These are phyloP conservation scores for Excoecaria cochinchinensis DNA, from an alignment of 345 rosid species.

Conservation along the genomic window DNA sequence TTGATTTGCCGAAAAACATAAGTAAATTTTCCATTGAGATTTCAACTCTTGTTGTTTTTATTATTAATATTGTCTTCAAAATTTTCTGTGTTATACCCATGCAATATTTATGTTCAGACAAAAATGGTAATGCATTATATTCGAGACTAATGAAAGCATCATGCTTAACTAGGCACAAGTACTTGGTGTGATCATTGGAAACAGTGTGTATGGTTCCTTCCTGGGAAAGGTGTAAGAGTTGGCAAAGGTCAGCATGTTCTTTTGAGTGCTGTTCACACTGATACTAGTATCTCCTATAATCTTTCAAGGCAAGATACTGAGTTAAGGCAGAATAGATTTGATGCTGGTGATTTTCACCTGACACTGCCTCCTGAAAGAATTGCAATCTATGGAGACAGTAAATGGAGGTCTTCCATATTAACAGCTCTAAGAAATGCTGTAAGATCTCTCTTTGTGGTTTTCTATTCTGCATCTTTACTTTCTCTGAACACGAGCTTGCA, in stretches of 20 bases:
- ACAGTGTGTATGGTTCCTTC: conserved; percentile 90
- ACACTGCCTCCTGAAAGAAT: conserved; percentile 69
- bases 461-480: conserved; percentile 1
- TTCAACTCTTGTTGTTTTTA: not conserved
- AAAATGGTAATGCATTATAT: conserved; percentile 1
- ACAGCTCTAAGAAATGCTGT: conserved; percentile 61
- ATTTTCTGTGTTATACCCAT: not conserved
- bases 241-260: conserved; percentile 54
- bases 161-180: conserved; percentile 48
- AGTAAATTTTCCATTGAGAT: conserved; percentile 28
- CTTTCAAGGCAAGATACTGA: conserved; percentile 40
- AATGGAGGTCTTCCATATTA: conserved; percentile 61
- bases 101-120: not conserved
- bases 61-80: not conserved
- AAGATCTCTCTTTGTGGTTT: conserved; percentile 24
- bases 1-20: conserved; percentile 42
- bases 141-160: conserved; percentile 17
- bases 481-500: not conserved
- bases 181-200: conserved; percentile 99
- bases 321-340: conserved; percentile 22
- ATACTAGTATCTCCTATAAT: conserved; percentile 58
- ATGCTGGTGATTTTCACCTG: conserved; percentile 50
- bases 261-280: conserved; percentile 64
- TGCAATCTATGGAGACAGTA: conserved; percentile 66
- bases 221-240: conserved; percentile 50